Conservation (phyloP, 352 stramenopile genomes). For the Pythium scleroteichum region DNA sequence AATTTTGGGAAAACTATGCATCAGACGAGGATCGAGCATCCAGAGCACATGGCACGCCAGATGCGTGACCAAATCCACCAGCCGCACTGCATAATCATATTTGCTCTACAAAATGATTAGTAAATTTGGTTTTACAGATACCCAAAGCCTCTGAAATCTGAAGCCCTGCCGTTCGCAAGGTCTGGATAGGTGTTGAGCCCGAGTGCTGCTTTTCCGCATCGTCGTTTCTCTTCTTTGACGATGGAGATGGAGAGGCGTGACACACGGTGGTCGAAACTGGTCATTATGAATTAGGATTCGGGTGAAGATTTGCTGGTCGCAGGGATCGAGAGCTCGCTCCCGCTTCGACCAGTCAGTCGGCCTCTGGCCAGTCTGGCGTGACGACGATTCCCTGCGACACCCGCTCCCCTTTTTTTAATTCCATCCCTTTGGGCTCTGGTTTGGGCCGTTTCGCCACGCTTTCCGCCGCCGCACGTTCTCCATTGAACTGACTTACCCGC, state of each 20-base stretch:
- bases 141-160: neutral
- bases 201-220: neutral
- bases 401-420: too few relatives aligned
- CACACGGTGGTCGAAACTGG: slow-evolving; percentile 5
- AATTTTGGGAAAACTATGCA: too few relatives aligned
- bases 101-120: neutral
- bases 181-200: neutral
- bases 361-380: too few relatives aligned
- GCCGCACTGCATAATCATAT: neutral
- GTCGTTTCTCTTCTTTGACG: neutral
- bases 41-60: slow-evolving; percentile 10
- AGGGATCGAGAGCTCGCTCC: too few relatives aligned
- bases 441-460: too few relatives aligned
- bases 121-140: too few relatives aligned
- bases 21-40: neutral
- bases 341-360: too few relatives aligned
- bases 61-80: slow-evolving; percentile 3
- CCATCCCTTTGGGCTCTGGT: too few relatives aligned
- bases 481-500: too few relatives aligned
- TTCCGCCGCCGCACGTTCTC: too few relatives aligned
- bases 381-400: too few relatives aligned
- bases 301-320: too few relatives aligned
- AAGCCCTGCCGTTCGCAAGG: neutral
- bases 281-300: neutral
- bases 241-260: slow-evolving; percentile 4